A percentile compares a stretch with the other conserved stretches of the same genome.
Evolutionary conservation across 225 moss, liverwort and hornwort genomes (phyloP).

Genomic region (Ulota crispa): DNA sequence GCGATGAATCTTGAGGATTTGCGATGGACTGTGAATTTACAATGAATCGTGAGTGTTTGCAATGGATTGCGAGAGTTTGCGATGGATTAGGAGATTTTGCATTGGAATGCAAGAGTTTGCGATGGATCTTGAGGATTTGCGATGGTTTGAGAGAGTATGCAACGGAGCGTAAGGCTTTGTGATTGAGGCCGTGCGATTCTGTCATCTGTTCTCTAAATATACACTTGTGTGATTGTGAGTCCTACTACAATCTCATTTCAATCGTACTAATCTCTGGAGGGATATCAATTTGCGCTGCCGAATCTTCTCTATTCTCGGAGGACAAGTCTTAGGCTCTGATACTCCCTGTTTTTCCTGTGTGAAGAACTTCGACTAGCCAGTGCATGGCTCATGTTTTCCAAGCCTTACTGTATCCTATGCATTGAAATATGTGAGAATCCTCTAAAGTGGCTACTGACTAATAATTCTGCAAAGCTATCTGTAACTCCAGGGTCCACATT

Average conservation of each 20-base stretch:
- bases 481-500: background rate
- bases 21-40: background rate
- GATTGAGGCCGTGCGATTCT: too few species aligned
- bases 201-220: background rate
- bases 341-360: background rate
- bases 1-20: background rate
- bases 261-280: background rate
- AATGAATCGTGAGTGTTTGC: too few species aligned
- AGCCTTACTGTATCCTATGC: background rate
- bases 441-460: background rate
- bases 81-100: too few species aligned
- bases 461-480: background rate
- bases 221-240: background rate
- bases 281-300: too few species aligned
- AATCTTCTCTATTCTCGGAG: background rate
- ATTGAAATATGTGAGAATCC: background rate
- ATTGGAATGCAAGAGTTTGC: too few species aligned
- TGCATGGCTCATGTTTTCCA: background rate
- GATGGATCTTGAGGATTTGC: too few species aligned
- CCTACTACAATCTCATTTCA: background rate
- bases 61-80: too few species aligned
- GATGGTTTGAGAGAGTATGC: background rate
- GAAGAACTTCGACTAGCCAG: background rate
- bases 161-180: background rate
- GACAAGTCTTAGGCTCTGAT: background rate